Base-by-base conservation (phyloP, 1,284 basidiomycete genomes). In the Cryptococcus jaspeensis region DNA sequence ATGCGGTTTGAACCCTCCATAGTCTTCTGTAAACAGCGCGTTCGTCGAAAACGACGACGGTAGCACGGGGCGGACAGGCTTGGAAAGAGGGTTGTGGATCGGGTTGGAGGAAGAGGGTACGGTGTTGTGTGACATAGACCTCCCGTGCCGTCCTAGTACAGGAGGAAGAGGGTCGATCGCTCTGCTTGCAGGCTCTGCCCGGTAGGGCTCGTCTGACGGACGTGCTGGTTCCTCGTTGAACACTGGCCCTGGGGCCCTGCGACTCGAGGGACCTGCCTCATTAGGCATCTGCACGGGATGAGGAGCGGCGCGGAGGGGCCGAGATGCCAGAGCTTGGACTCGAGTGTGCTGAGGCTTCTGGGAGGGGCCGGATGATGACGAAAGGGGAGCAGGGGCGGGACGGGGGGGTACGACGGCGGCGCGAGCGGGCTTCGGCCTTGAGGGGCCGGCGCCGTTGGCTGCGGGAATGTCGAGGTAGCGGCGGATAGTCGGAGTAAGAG, bases 401-500 rank as follows among this genome's bases (percentile, higher is more conserved):
- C 50, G 16, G 39, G 25, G 9, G 52, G 56, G 41, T 32, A 18
- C 32, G 16, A 20, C 20, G 35, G 52, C 25, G 44, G 49, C 9
- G 50, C 32, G 28, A 37, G 46, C 20, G 8, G 59, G 28, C 52
- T 58, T 63, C 16, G 45, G 41, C 46, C 61, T 65, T 15, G 59
- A 52, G 20, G 59, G 47, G 1, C 49, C 59, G 22, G 54, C 53
- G 23, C 55, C 66, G 15, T 63, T 64, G 2, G 55, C 55, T 4
- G 60, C 53, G 11, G 68, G 56, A 12, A 79, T 73, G 23, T 74
- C 74, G 42, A 81, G 72, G 41, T 80, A 79, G 42, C 78, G 67
- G 12, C 77, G 55, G 43, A 78, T 77, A 0, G 78, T 80, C 0
- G 80, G 80, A 5, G 79, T 80, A 25, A 81, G 62, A 1, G 79